Base-by-base conservation (phyloP, 345 rosid species). In the Rhodamnia rubescens region DNA sequence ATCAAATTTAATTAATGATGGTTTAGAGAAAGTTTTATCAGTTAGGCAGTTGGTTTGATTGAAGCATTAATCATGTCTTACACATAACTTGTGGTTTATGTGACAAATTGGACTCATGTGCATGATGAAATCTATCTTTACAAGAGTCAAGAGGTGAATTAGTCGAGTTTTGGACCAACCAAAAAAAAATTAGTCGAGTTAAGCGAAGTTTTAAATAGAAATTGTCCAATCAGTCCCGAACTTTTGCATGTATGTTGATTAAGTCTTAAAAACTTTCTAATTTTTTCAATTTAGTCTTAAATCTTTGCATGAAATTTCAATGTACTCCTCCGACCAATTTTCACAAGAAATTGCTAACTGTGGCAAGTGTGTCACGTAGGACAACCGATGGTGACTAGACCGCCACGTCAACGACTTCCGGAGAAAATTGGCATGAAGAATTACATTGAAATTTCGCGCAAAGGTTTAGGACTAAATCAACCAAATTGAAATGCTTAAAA, bases 331-430 rank as follows among this genome's bases (percentile, higher is more conserved):
- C 8, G 1, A 20, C 1, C 13, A 36, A 32, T 69, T 69, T 69
- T 36, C 13, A 21, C 9, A 0, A 1, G 12, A 36, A 32, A 36
- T 69, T 20, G 0, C 11, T 8, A 1, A 69, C 0, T n/a, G 12
- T 4, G 47, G 1, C 0, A 8, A 8, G 0, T 18, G 12, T 69
- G 24, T 12, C 78, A 32, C 6, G 0, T 69, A 32, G 3, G 7
- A 69, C 0, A 69, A 3, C 1, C 5, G 2, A 5, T 1, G 0
- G 5, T 18, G 12, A 69, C 24, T 0, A 9, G 21, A 7, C 0
- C 0, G 0, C 10, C 36, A 8, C 1, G 6, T 32, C 0, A 1
- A 3, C 0, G 1, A 32, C 18, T 61, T 61, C 6, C 7, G 11
- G 9, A 2, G 0, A 29, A 61, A 61, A 61, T 27, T 61, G 20